Base-by-base conservation (phyloP, 306 rosid genomes). In the Gillenia trifoliata region DNA sequence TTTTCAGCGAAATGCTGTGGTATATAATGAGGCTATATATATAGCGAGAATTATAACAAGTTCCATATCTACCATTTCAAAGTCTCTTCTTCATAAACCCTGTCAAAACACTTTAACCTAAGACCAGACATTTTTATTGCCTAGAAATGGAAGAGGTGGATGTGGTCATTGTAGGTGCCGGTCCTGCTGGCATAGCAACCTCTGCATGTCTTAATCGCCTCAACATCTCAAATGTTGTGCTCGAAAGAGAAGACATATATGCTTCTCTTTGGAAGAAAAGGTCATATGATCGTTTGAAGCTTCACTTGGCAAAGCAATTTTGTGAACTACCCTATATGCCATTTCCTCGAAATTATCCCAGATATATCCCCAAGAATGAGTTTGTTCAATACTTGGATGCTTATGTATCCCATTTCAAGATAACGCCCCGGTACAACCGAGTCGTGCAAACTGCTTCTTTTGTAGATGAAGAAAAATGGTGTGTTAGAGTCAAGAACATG, bases 261-360 rank as follows among this genome's bases (percentile, higher is more conserved):
- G 87, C 84, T 10, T 72, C 96, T 38, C 89, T 91, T 31, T 91
- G 96, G 93, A 82, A 79, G 75, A 86, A 88, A 65, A 75, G 82
- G 36, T 45, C 93, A 9, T 88, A 88, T 63, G 93, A 91, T 12
- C 86, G 93, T 6, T 66, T 91, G 73, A 88, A 91, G 26, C 91
- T 88, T 60, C 96, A 91, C 64, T 56, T 91, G 23, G 90, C 81
- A 0, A 90, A 90, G 56, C 68, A 75, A 3, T 90, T 77, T 19
- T 90, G 93, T 41, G 15, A 63, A 33, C 96, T 90, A 31, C 96
- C 96, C 0, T 60, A 85, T 60, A 82, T 80, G 88, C 68, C 91
- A 0, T 85, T 83, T 11, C 84, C 93, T 4, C 38, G 77, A 0
- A 20, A 69, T 15, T 56, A 75, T 1, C 84, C 93, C 25, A 85